Base-by-base conservation (phyloP, 2,329 filamentous ascomycete genomes). In the Botrytis cinerea region DNA sequence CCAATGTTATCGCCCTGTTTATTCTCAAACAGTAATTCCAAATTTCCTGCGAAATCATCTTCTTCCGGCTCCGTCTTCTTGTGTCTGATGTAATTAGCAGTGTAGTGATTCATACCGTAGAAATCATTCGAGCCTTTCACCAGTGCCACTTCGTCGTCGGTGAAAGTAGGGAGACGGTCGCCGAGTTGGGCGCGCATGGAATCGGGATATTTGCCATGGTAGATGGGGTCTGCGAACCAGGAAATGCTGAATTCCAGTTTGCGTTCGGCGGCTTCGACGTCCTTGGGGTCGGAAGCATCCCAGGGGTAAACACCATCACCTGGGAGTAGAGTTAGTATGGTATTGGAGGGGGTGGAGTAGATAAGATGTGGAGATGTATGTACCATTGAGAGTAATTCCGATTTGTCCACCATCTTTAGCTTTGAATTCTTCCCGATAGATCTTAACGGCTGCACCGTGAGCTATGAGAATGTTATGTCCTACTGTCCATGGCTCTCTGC, bases 31-130 rank as follows among this genome's bases (percentile, higher is more conserved):
- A 91, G 86, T 2, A 90, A 87, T 78, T 96, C 92, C 51, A 97
- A 84, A 82, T 97, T 92, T 71, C 94, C 94, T 20, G 89, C 84
- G 82, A 89, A 90, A 83, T 97, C 93, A 69, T 92, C 86, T 6
- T 85, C 84, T 1, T 88, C 86, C 0, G 92, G 84, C 66, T 86
- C 84, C 10, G 86, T 87, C 12, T 87, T 86, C 80, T 89, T 89
- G 83, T 95, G 91, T 82, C 90, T 91, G 84, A 97, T 90, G 84
- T 93, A 97, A 86, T 96, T 93, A 80, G 93, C 92, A 69, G 93
- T 95, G 86, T 97, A 97, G 86, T 94, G 92, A 86, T 97, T 97
- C 93, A 95, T 95, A 82, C 93, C 94, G 83, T 97, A 97, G 83
- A 97, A 97, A 85, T 97, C 94, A 82, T 96, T 96, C 81, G 91